Evolutionary conservation across 805 yeast genomes (phyloP).

Genomic region (Blastobotrys attinorum): DNA sequence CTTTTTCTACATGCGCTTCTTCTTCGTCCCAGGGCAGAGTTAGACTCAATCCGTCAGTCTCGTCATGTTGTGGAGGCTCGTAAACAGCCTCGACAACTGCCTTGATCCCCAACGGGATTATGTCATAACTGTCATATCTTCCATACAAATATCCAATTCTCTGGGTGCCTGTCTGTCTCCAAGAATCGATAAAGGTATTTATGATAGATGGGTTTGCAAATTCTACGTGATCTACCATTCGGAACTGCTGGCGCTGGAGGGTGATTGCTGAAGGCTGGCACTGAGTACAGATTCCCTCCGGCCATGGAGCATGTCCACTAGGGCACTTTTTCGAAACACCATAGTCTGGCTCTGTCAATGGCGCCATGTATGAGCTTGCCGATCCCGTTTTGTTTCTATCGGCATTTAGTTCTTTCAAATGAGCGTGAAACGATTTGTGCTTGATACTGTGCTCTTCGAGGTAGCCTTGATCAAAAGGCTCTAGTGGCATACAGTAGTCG

Average conservation of each 20-base stretch:
- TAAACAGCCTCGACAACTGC: constrained; percentile 90
- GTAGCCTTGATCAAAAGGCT: constrained; percentile 86
- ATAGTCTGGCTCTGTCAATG: constrained; percentile 65
- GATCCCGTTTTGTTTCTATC: constrained; percentile 45
- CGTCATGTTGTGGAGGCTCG: constrained; percentile 87
- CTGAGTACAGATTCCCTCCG: constrained; percentile 87
- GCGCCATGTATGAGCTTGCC: constrained; percentile 67
- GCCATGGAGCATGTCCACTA: constrained; percentile 89
- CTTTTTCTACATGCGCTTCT: constrained; percentile 40
- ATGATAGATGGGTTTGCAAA: constrained; percentile 66
- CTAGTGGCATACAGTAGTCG: constrained; percentile 91
- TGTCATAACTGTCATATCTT: constrained; percentile 62
- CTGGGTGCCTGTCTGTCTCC: constrained; percentile 87
- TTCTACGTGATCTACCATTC: constrained; percentile 98
- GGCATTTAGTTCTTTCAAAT: constrained; percentile 65
- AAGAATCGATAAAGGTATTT: constrained; percentile 77
- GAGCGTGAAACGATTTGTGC: constrained; percentile 81
- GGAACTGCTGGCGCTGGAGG: constrained; percentile 75
- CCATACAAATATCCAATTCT: constrained; percentile 85
- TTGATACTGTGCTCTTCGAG: constrained; percentile 70
- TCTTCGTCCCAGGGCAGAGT: constrained; percentile 43
- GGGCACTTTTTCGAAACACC: constrained; percentile 53
- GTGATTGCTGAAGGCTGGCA: constrained; percentile 97
- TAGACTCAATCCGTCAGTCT: constrained; percentile 76
- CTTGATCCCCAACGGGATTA: constrained; percentile 87